Base-by-base conservation (phyloP, 139 green algal species). In the Nannochloris sp. region DNA sequence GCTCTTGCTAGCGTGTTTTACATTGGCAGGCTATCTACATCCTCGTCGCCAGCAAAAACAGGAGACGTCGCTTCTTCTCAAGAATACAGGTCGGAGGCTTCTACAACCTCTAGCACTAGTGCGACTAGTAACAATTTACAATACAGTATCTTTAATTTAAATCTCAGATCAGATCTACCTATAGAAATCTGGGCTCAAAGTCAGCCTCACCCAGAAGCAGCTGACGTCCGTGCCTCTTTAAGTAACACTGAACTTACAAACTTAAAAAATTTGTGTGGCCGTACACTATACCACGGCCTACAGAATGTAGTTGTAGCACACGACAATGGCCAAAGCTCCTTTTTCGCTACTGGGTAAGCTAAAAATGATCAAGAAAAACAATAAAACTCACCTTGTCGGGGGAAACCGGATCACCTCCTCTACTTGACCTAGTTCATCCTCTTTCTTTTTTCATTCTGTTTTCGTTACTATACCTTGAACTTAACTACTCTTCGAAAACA, bases 271-370 rank as follows among this genome's bases (percentile, higher is more conserved):
- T 60, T 85, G 34, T 85, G 79, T 38, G 79, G 76, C 19, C 59
- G 76, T 7, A 82, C 73, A 48, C 63, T 86, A 6, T 84, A 81
- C 34, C 71, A 78, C 34, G 79, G 70, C 30, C 57, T 85, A 13
- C 76, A 67, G 1, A 56, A 54, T 4, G 72, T 66, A 29, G 64
- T 78, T 12, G 39, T 55, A 10, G 38, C 72, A 3, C 73, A 72
- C 25, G 68, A 63, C 42, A 51, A 51, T 51, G 42, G 42, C 19
- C 19, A 51, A 19, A 51, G 19, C 19, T 27, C 42, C 19, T 51
- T 19, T 51, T 51, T 51, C 19, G 42, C 42, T 27, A 27, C 19
- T 51, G 19, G 42, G 42, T 51, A 19, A 51, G 19, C 19, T 27
- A 19, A 51, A 19, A 19, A 51, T 51, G 19, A 27, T 51, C 19